Conservation (phyloP, 208 protist species). For the Endotrypanum monterogeii region DNA sequence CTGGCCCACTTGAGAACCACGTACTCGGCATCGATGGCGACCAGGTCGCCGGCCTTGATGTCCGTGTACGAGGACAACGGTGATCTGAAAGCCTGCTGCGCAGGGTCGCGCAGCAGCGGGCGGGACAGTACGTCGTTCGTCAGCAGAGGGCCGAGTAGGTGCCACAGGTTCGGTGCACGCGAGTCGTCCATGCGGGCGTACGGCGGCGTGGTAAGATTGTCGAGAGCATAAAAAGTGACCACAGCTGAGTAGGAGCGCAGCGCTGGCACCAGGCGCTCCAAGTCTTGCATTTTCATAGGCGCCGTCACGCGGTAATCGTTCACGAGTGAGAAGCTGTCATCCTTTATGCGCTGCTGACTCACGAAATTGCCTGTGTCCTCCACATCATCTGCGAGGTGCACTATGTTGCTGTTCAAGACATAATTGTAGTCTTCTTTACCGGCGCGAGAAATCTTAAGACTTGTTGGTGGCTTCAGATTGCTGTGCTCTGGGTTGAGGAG, state of each 20-base stretch:
- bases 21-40: conserved; percentile 92
- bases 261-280: conserved; percentile 78
- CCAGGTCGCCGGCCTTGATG: conserved; percentile 72
- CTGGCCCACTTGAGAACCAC: conserved; percentile 82
- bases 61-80: conserved; percentile 68
- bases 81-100: conserved; percentile 65
- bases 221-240: conserved; percentile 82
- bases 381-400: conserved; percentile 87
- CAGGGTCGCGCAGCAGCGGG: conserved; percentile 62
- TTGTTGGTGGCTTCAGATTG: conserved; percentile 81
- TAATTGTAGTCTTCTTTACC: conserved; percentile 89
- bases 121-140: conserved; percentile 77
- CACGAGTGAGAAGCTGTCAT: conserved; percentile 81
- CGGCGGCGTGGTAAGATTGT: conserved; percentile 62
- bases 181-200: conserved; percentile 71
- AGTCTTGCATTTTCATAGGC: conserved; percentile 69
- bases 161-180: conserved; percentile 79
- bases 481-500: conserved; percentile 89
- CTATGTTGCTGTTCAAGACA: conserved; percentile 84
- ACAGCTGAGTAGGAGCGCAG: conserved; percentile 79
- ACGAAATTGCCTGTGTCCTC: conserved; percentile 90
- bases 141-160: conserved; percentile 74
- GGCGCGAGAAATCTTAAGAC: conserved; percentile 82
- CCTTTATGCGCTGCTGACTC: conserved; percentile 82
- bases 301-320: conserved; percentile 90